These are phyloP conservation scores for Neurospora cerealis DNA, from an alignment of 495 filamentous ascomycete genomes.

Conservation along the genomic window DNA sequence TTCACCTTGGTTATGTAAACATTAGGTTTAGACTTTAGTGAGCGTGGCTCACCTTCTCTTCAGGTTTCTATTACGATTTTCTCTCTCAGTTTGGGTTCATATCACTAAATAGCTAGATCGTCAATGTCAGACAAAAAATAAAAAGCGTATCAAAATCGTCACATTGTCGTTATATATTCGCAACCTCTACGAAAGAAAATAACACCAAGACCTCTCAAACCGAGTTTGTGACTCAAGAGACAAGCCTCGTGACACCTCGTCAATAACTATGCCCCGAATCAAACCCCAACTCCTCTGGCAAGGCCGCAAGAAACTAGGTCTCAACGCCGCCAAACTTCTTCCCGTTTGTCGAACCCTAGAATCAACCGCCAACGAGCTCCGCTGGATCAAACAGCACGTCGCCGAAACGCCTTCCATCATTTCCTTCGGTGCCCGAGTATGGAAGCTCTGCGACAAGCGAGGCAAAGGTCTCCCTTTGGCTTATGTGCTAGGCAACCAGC, in stretches of 20 bases:
- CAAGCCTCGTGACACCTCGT: not conserved
- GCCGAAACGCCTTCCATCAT: conserved; percentile 4
- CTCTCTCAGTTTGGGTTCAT: not conserved
- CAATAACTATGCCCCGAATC: conserved; percentile 63
- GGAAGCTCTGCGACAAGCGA: conserved; percentile 46
- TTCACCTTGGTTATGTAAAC: not conserved
- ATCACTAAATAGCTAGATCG: not conserved
- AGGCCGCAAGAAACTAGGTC: conserved; percentile 43
- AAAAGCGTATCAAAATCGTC: not conserved
- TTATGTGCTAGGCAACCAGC: conserved; percentile 82
- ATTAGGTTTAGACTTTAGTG: not conserved
- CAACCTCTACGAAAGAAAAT: not conserved
- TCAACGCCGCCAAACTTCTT: conserved; percentile 57
- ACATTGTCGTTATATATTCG: not conserved
- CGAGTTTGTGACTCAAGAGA: not conserved
- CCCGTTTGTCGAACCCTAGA: conserved; percentile 54
- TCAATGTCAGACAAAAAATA: not conserved
- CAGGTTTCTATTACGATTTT: not conserved
- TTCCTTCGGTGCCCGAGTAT: conserved; percentile 21
- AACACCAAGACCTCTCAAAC: not conserved
- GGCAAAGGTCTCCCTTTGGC: conserved; percentile 67
- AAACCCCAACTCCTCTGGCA: conserved; percentile 44
- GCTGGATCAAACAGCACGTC: conserved; percentile 67
- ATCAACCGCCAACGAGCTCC: conserved; percentile 67
- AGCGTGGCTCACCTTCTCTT: not conserved